phyloP scores from a whole-genome alignment of 768 basidiomycete genomes.

The Hypsizygus marmoreus region DNA sequence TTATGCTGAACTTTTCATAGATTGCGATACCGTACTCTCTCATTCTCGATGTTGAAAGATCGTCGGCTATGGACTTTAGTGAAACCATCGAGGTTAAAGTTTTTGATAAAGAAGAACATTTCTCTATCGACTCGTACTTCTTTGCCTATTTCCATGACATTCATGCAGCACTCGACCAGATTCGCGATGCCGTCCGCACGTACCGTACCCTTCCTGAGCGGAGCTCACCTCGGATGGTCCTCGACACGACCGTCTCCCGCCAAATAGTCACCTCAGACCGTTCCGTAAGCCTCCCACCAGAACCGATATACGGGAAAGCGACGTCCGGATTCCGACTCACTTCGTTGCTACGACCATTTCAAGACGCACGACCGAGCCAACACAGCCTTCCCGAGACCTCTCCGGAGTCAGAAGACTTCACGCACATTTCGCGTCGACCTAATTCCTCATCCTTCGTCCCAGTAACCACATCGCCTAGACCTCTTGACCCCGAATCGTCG shows the following conservation, averaged over 20 bases:
- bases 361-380: constrained; percentile 43
- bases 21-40: constrained; percentile 94
- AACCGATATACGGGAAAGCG: constrained; percentile 30
- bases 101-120: constrained; percentile 77
- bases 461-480: constrained; percentile 46
- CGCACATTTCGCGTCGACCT: constrained; percentile 62
- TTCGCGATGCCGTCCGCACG: constrained; percentile 72
- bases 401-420: constrained; percentile 62
- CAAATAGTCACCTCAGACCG: constrained; percentile 39
- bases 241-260: constrained; percentile 63
- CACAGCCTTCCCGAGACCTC: constrained; percentile 29
- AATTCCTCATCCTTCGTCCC: constrained; percentile 63
- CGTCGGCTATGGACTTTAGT: constrained; percentile 90
- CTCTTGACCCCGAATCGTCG: constrained; percentile 15
- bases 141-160: constrained; percentile 94
- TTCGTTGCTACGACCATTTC: constrained; percentile 68
- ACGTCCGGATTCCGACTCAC: constrained; percentile 62
- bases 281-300: constrained; percentile 37
- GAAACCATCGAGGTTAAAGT: constrained; percentile 96
- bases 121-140: constrained; percentile 85
- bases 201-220: constrained; percentile 44
- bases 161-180: constrained; percentile 73
- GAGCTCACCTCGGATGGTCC: constrained; percentile 37
- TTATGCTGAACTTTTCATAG: constrained; percentile 29
- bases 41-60: constrained; percentile 86